Base-by-base conservation (phyloP, 129 eudicot genomes). In the Tanacetum coccineum region DNA sequence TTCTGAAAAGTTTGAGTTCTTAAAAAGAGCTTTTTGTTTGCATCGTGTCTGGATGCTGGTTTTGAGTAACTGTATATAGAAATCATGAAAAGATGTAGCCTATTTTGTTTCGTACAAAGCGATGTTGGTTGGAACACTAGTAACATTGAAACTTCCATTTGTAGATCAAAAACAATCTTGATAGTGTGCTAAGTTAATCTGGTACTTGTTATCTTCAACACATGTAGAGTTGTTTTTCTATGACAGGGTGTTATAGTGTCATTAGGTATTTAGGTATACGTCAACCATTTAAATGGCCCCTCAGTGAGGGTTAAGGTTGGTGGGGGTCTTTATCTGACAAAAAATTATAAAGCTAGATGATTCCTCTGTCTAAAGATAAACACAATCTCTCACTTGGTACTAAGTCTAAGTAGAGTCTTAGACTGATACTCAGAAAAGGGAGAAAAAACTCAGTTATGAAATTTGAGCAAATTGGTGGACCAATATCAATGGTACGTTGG, bases 31-130 rank as follows among this genome's bases (percentile, higher is more conserved):
- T 44, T 56, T 54, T 22, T 56, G 42, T 69, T 69, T 69, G 42
- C 64, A n/a, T 69, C n/a, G 13, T 56, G 54, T 40, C 65, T 69
- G 65, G 11, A 69, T 46, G 42, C 21, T 22, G 65, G 21, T 40
- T 42, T 22, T 11, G 42, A 40, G 40, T 70, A n/a, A 59, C 20
- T 67, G 21, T 32, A 9, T 4, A 14, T 56, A 56, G 22, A 44
- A 54, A 25, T 68, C 8, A 53, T 68, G 42, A 19, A 54, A 22
- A 22, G 40, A 21, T 21, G 51, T 22, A 36, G 17, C 58, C 20
- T 57, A 14, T 44, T 58, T 45, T 58, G 67, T 59, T 70, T 59
- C 7, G 57, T 57, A 17, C 58, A 25, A 4, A 59, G 17, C 46
- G 36, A 70, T 42, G 74, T 44, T 42, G 66, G 66, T 42, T 57